Evolutionary conservation across 2,329 filamentous ascomycete genomes (phyloP), one percentile per base, ranked within the genome.

Genomic region (Aspergillus ibericus): DNA sequence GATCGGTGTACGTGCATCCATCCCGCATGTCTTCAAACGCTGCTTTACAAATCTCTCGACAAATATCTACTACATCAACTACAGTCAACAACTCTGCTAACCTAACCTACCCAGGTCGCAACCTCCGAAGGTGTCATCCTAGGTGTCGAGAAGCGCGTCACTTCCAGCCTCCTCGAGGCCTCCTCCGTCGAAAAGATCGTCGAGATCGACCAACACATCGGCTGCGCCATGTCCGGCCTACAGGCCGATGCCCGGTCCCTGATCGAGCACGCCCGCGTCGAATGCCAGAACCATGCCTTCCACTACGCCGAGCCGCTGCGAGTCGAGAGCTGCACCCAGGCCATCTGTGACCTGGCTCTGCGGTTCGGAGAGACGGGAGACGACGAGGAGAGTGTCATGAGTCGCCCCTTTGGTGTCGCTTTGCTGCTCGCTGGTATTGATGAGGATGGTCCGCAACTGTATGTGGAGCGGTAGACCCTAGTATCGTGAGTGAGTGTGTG

Each of bases 131-230:
- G 95, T 73, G 93, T 98, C 62, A 90, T 99, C 74, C 89, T 99
- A 53, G 95, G 95, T 68, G 95, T 99, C 65, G 95, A 99, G 83
- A 99, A 99, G 87, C 93, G 95, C 73, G 95, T 99, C 70, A 99
- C 95, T 61, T 96, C 92, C 59, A 96, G 93, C 62, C 89, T 99
- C 63, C 91, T 99, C 72, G 95, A 98, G 80, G 96, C 95, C 32
- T 96, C 91, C 48, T 97, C 93, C 40, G 95, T 99, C 72, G 95
- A 99, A 81, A 99, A 99, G 87, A 98, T 99, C 72, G 93, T 99
- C 77, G 95, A 99, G 79, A 98, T 99, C 77, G 95, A 99, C 82
- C 88, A 91, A 75, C 95, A 99, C 82, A 97, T 99, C 70, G 95
- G 95, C 72, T 98, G 95, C 81, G 95, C 95, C 80, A 99, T 99